Evolutionary conservation across 768 basidiomycete species (phyloP), one percentile per base, ranked within the genome.

Genomic region (Phanerochaete carnosa): DNA sequence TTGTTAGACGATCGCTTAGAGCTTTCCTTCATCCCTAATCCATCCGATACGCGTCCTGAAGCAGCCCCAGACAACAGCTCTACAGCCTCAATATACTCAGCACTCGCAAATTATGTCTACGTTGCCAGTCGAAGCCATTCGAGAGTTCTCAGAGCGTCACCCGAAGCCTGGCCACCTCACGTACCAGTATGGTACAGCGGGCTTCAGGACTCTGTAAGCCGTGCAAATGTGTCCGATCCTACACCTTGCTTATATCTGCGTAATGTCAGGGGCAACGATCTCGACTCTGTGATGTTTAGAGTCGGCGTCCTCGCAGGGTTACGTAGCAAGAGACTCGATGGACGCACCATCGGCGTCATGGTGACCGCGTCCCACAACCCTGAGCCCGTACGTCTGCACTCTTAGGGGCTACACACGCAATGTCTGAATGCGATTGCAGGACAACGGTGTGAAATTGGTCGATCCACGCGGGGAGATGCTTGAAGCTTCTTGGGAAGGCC

Each of bases 351-450:
- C 67, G 97, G 97, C 16, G 92, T 98, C 23, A 98, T 99, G 97
- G 89, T 99, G 71, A 99, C 97, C 37, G 97, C 97, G 2, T 96
- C 94, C n/a, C 97, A 99, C 75, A 99, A 99, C 72, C 96, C 97
- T n/a, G 95, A 95, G 71, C 82, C 85, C 70, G 95, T 95, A 68
- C 25, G 63, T 83, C 45, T 28, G 62, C 51, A 54, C 2, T 39
- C 29, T 13, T 59, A 43, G 22, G 16, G 39, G 45, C 28, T 12
- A 39, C 56, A 13, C 53, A 22, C 15, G 30, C 32, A 11, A 8
- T 8, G 3, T 51, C 60, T 57, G 45, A 33, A 23, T 60, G 32
- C 43, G 22, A 57, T 57, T 59, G 8, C 69, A 97, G 94, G 97
- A 99, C 73, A 99, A 99, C 72, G 97, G 97, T 29, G 97, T 98